Conservation (phyloP, 805 yeast genomes). For the Suhomyces faveliae region DNA sequence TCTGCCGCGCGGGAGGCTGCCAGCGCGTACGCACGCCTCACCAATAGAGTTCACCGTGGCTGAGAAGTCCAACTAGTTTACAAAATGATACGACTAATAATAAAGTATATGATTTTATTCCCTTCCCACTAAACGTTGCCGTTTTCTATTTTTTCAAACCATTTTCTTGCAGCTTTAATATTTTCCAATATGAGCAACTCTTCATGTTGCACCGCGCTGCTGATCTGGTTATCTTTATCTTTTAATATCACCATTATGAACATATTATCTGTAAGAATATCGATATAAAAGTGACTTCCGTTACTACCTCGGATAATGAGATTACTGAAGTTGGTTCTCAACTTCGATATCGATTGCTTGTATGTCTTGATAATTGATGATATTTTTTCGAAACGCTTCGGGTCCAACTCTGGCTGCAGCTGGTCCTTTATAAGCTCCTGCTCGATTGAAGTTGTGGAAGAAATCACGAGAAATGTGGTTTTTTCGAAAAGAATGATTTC, state of each 20-base stretch:
- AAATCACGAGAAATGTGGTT: conserved; percentile 83
- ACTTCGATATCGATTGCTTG: conserved; percentile 85
- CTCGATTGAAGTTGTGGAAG: conserved; percentile 50
- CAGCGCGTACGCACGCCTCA: background rate
- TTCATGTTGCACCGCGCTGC: conserved; percentile 29
- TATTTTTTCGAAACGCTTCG: conserved; percentile 90
- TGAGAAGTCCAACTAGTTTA: too few species aligned
- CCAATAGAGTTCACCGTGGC: background rate
- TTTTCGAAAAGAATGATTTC: conserved; percentile 91
- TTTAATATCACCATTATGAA: conserved; percentile 59
- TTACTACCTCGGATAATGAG: conserved; percentile 64
- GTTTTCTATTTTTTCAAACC: conserved; percentile 48
- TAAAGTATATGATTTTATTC: background rate
- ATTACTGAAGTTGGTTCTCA: conserved; percentile 80
- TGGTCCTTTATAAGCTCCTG: conserved; percentile 18
- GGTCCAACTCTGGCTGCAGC: conserved; percentile 53
- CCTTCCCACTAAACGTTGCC: background rate
- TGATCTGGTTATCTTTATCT: conserved; percentile 32
- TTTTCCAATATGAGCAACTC: conserved; percentile 54
- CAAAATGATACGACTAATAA: background rate
- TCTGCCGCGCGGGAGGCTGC: background rate
- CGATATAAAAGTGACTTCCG: conserved; percentile 47
- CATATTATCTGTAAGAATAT: conserved; percentile 57
- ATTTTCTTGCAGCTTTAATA: conserved; percentile 54
- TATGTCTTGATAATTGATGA: conserved; percentile 91